Conservation (phyloP, 2,329 filamentous ascomycete species). For the Monosporascus sp. region DNA sequence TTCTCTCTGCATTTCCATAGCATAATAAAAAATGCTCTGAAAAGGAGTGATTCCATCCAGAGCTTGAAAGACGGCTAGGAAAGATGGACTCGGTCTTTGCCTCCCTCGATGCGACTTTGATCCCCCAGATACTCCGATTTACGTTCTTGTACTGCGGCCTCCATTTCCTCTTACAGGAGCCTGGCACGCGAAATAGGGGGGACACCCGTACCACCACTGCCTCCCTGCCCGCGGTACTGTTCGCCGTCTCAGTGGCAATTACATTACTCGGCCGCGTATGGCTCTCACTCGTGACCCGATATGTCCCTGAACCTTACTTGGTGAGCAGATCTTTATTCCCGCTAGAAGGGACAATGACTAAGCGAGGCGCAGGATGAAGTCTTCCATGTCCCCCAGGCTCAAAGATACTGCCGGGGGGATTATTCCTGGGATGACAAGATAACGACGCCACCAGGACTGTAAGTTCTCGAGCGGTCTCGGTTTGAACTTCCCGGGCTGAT, state of each 20-base stretch:
- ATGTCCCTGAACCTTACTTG: slow-evolving; percentile 49
- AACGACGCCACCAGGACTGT: slow-evolving; percentile 89
- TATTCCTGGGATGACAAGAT: slow-evolving; percentile 91
- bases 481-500: slow-evolving; percentile 10
- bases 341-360: neutral
- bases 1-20: no score
- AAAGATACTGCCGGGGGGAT: slow-evolving; percentile 74
- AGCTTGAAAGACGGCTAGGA: no score
- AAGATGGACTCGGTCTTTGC: slow-evolving; percentile 5
- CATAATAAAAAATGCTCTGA: no score
- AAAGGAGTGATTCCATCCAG: no score
- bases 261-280: slow-evolving; percentile 27
- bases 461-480: slow-evolving; percentile 26
- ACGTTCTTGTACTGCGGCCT: slow-evolving; percentile 4
- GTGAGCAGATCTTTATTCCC: slow-evolving; percentile 25
- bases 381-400: slow-evolving; percentile 87
- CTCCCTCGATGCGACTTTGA: slow-evolving; percentile 8
- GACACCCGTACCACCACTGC: neutral
- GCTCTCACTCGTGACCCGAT: slow-evolving; percentile 31
- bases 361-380: slow-evolving; percentile 63
- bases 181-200: neutral
- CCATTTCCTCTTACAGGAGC: neutral
- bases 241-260: neutral
- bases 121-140: slow-evolving; percentile 8
- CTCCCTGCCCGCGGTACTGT: neutral